phyloP scores from a whole-genome alignment of 176 grass and related monocot genomes.

The Pontederia crassipes region DNA sequence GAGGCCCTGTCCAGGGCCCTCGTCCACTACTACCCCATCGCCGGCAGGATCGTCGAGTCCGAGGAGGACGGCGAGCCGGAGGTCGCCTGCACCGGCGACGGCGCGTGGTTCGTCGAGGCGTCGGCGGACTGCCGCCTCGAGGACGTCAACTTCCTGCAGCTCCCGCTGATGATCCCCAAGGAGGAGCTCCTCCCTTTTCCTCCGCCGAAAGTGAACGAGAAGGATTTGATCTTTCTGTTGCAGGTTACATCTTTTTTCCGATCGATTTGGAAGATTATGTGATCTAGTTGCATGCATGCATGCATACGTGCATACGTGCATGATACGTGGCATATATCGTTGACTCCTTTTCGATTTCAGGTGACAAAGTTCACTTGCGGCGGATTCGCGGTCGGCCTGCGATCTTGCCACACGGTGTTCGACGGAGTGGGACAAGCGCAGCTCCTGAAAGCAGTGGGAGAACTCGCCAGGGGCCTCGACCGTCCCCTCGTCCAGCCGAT shows the following conservation, averaged over 20 bases:
- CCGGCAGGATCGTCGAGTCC: background rate
- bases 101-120: slow-evolving; percentile 81
- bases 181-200: slow-evolving; percentile 50
- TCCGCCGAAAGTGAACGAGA: slow-evolving; percentile 38
- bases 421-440: slow-evolving; percentile 61
- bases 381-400: slow-evolving; percentile 62
- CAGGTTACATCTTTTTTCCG: slow-evolving; percentile 30
- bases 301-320: background rate
- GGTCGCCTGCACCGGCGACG: slow-evolving; percentile 60
- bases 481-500: slow-evolving; percentile 37
- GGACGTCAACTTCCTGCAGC: slow-evolving; percentile 70
- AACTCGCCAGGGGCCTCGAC: slow-evolving; percentile 49
- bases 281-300: slow-evolving; percentile 1
- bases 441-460: slow-evolving; percentile 53
- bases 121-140: slow-evolving; percentile 44
- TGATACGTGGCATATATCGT: background rate
- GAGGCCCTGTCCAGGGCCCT: background rate
- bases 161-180: slow-evolving; percentile 62
- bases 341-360: slow-evolving; percentile 21
- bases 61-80: slow-evolving; percentile 18
- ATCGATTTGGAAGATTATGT: background rate
- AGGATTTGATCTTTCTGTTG: slow-evolving; percentile 62
- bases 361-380: slow-evolving; percentile 82
- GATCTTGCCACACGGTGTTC: slow-evolving; percentile 82
- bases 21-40: slow-evolving; percentile 5